These are phyloP conservation scores for Berkeleyomyces basicola DNA, from an alignment of 2,329 filamentous ascomycete genomes.

Conservation along the genomic window DNA sequence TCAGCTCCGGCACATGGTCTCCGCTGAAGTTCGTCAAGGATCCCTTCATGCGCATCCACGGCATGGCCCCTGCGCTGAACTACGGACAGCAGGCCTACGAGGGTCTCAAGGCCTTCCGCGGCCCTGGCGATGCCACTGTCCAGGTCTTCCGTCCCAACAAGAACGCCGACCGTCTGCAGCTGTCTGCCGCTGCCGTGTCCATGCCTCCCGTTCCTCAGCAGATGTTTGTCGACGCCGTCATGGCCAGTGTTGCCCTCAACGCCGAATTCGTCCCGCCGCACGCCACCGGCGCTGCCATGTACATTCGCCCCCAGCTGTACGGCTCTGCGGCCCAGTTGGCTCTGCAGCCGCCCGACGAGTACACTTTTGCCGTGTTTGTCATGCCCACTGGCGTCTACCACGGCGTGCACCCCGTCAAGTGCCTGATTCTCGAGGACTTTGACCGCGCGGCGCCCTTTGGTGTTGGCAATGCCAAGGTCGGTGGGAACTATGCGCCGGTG, in stretches of 20 bases:
- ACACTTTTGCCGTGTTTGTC: slow-evolving; percentile 79
- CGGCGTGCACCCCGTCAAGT: slow-evolving; percentile 72
- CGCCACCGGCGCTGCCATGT: slow-evolving; percentile 78
- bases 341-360: slow-evolving; percentile 75
- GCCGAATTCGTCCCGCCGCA: slow-evolving; percentile 84
- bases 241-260: slow-evolving; percentile 71
- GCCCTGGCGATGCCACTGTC: slow-evolving; percentile 51
- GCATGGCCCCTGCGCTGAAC: slow-evolving; percentile 89
- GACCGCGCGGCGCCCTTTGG: slow-evolving; percentile 86
- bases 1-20: slow-evolving; percentile 60
- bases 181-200: slow-evolving; percentile 68
- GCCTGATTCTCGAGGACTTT: slow-evolving; percentile 79
- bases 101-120: slow-evolving; percentile 91
- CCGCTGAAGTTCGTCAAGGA: slow-evolving; percentile 63
- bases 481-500: slow-evolving; percentile 91
- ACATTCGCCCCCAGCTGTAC: slow-evolving; percentile 78
- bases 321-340: slow-evolving; percentile 77
- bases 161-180: slow-evolving; percentile 72
- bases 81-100: slow-evolving; percentile 98
- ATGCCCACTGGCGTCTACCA: slow-evolving; percentile 91
- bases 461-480: slow-evolving; percentile 81
- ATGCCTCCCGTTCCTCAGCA: slow-evolving; percentile 65
- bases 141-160: slow-evolving; percentile 74
- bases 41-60: slow-evolving; percentile 76
- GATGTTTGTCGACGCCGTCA: slow-evolving; percentile 59